These are phyloP conservation scores for Penicillium sp. DNA, from an alignment of 2,329 filamentous ascomycete genomes.

Conservation along the genomic window DNA sequence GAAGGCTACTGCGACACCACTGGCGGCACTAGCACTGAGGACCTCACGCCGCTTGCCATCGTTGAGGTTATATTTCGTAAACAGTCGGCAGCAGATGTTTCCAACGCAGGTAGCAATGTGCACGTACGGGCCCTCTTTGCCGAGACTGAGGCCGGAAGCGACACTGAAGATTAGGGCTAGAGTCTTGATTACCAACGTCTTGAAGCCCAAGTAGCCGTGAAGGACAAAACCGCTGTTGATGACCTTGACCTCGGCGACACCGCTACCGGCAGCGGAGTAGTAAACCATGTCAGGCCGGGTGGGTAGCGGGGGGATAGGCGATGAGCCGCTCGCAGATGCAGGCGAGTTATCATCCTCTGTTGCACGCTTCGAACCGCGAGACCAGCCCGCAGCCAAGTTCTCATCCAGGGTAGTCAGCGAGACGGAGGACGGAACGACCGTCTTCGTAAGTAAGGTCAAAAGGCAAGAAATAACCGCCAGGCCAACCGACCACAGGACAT, in stretches of 20 bases:
- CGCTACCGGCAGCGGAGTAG: conserved; percentile 93
- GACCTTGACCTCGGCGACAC: conserved; percentile 95
- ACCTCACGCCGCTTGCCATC: conserved; percentile 94
- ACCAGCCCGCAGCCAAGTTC: conserved; percentile 74
- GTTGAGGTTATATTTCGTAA: conserved; percentile 90
- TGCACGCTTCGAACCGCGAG: conserved; percentile 52
- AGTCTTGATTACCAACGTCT: conserved; percentile 85
- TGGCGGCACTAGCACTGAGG: conserved; percentile 88
- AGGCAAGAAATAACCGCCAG: conserved; percentile 76
- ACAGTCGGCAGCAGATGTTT: conserved; percentile 93
- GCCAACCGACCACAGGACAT: conserved; percentile 71
- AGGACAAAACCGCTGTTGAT: conserved; percentile 98
- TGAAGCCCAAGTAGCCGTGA: conserved; percentile 90
- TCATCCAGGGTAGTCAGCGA: conserved; percentile 89
- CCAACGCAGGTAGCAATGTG: conserved; percentile 95
- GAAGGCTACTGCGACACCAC: conserved; percentile 92
- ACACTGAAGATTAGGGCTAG: conserved; percentile 84
- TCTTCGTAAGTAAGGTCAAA: conserved; percentile 88
- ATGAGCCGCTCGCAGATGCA: conserved; percentile 46
- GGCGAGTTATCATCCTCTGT: conserved; percentile 49
- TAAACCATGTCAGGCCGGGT: conserved; percentile 77
- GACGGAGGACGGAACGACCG: conserved; percentile 86
- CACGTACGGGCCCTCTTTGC: conserved; percentile 96
- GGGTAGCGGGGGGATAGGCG: conserved; percentile 37
- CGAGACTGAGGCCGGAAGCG: conserved; percentile 87